These are phyloP conservation scores for Neopestalotiopsis rosae DNA, from an alignment of 2,329 filamentous ascomycete genomes.

Conservation along the genomic window DNA sequence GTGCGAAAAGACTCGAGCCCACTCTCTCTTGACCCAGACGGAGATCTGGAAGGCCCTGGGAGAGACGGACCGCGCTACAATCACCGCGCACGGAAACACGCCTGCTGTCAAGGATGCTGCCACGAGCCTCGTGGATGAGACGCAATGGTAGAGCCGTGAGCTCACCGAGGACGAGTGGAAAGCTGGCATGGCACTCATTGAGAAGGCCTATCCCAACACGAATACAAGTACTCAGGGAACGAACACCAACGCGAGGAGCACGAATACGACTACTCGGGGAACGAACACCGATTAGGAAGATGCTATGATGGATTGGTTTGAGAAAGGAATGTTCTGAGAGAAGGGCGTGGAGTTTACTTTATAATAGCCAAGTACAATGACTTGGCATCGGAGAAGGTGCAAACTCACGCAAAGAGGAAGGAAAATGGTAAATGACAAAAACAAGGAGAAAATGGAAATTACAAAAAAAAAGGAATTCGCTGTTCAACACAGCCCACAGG, in stretches of 20 bases:
- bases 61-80: slow-evolving; percentile 32
- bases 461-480: neutral
- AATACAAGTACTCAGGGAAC: too few species aligned
- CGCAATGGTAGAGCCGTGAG: too few species aligned
- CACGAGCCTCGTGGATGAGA: too few species aligned
- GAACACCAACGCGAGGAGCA: too few species aligned
- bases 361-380: neutral
- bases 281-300: too few species aligned
- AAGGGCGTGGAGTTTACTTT: neutral
- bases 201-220: too few species aligned
- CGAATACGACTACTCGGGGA: too few species aligned
- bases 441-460: neutral
- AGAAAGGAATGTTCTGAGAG: neutral
- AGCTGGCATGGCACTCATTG: too few species aligned
- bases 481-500: slow-evolving; percentile 6
- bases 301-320: neutral
- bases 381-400: neutral
- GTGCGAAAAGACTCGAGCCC: slow-evolving; percentile 18
- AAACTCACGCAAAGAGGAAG: neutral
- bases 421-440: slow-evolving; percentile 15
- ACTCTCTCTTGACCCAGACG: slow-evolving; percentile 22
- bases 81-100: slow-evolving; percentile 21
- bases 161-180: neutral
- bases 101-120: neutral
- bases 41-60: slow-evolving; percentile 35